Evolutionary conservation across 768 basidiomycete genomes (phyloP).

Genomic region (Cystofilobasidium bisporidii): DNA sequence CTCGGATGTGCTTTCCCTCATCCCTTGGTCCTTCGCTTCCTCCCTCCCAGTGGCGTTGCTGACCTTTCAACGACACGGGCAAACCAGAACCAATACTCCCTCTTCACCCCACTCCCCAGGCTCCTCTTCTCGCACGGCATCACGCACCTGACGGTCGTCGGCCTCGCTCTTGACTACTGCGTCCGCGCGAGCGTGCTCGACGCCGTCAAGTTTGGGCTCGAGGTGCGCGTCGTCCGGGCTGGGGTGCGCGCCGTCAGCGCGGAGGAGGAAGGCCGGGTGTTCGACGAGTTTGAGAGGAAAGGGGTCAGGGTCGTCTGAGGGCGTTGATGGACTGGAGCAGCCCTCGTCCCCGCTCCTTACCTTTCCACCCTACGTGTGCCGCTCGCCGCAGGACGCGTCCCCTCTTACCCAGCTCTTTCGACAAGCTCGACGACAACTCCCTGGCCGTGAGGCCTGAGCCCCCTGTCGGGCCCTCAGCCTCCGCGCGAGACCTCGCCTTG

Average conservation of each 20-base stretch:
- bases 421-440: too few species aligned
- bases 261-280: constrained; percentile 2
- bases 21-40: too few species aligned
- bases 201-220: constrained; percentile 47
- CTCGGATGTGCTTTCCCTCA: constrained; percentile 31
- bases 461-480: too few species aligned
- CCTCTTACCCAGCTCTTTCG: too few species aligned
- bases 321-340: too few species aligned
- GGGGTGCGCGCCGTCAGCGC: constrained; percentile 31
- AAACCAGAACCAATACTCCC: constrained; percentile 45
- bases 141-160: constrained; percentile 53
- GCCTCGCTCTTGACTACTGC: constrained; percentile 69
- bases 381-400: too few species aligned
- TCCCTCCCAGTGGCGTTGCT: too few species aligned
- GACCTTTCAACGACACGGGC: too few species aligned
- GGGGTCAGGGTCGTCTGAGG: constrained; percentile 14
- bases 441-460: too few species aligned
- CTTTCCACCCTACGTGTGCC: too few species aligned
- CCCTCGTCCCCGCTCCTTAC: too few species aligned
- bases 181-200: constrained; percentile 56
- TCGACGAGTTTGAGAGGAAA: constrained; percentile 9
- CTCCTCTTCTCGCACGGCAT: constrained; percentile 42
- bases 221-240: constrained; percentile 32
- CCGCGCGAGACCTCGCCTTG: too few species aligned
- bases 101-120: constrained; percentile 47